Evolutionary conservation across 352 stramenopile species (phyloP), one percentile per base, ranked within the genome.

Genomic region (Globisporangium cederbergense): DNA sequence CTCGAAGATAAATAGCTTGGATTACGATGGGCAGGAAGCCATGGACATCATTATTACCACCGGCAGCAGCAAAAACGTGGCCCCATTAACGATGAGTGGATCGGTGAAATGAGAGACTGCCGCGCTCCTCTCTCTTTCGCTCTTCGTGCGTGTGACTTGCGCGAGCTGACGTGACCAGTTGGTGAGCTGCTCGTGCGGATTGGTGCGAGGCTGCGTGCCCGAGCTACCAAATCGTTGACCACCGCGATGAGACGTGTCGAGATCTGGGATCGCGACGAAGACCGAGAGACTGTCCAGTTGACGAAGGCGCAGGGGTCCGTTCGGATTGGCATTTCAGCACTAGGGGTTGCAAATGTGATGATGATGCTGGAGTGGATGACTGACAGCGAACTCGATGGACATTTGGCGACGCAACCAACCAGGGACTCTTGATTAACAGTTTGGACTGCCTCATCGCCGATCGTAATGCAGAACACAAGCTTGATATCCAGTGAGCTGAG

Each of bases 311-410:
- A 36, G 25, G 40, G 50, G 50, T 56, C 50, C 50, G 32, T 8
- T 36, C 4, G 32, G 32, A 56, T n/a, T 20, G 28, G 50, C 22
- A 53, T 53, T 53, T 54, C 47, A 18, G 49, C 49, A 54, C 22
- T 56, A 56, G 50, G 25, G 50, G 6, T 56, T 16, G 20, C 50
- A 36, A 11, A 14, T 8, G 25, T 56, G 50, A 38, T 56, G 50
- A 56, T 42, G 50, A 3, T 34, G 32, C 32, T 36, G 32, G 25
- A 1, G 25, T 28, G 25, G 25, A 36, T 36, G 32, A 5, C 5
- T 55, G 11, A 38, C 22, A 32, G 18, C 25, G 25, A 28, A 28
- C 7, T 34, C 1, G 22, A 14, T 14, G 34, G 43, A 13, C 16
- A 13, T 38, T 55, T n/a, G 49, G 11, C 6, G 49, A 54, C 49